Percentiles rank a stretch among this genome's conserved stretches.
phyloP scores from a whole-genome alignment of 2,329 filamentous ascomycete species.

The Nothopassalora personata region DNA sequence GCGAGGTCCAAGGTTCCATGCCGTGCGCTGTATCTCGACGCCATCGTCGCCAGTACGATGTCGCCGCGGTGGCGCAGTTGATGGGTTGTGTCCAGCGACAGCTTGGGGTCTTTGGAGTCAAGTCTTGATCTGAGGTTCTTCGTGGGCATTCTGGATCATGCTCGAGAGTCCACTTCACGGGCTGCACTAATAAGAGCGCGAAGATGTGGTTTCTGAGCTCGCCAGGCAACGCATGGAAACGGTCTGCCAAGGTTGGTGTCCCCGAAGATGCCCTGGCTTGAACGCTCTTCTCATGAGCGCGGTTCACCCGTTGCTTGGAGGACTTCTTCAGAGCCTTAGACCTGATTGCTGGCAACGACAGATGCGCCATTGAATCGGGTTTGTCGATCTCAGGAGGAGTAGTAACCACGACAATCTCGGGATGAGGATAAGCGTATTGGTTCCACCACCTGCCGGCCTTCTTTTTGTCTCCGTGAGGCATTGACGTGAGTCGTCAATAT shows the following conservation, averaged over 20 bases:
- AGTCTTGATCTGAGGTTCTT: background rate
- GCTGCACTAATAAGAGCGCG: slow-evolving; percentile 11
- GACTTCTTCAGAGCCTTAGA: background rate
- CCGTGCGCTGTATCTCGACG: background rate
- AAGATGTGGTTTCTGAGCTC: slow-evolving; percentile 18
- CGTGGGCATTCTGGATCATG: slow-evolving; percentile 6
- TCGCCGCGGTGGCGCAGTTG: background rate
- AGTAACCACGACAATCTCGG: slow-evolving; percentile 17
- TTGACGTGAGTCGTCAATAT: background rate
- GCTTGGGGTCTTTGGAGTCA: background rate
- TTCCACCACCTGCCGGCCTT: background rate
- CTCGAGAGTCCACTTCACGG: slow-evolving; percentile 13
- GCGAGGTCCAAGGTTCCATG: slow-evolving; percentile 1
- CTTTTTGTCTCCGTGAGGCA: background rate
- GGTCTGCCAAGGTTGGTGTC: slow-evolving; percentile 8
- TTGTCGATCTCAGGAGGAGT: no score
- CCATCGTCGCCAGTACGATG: background rate
- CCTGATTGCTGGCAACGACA: background rate
- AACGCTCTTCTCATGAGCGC: slow-evolving; percentile 2
- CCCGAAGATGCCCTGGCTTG: background rate
- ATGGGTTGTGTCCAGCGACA: background rate
- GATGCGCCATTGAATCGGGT: no score
- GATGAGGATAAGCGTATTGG: background rate
- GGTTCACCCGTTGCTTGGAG: background rate
- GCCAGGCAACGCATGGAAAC: slow-evolving; percentile 14